Evolutionary conservation across 352 stramenopile species (phyloP).

Genomic region (Globisporangium yorkense): DNA sequence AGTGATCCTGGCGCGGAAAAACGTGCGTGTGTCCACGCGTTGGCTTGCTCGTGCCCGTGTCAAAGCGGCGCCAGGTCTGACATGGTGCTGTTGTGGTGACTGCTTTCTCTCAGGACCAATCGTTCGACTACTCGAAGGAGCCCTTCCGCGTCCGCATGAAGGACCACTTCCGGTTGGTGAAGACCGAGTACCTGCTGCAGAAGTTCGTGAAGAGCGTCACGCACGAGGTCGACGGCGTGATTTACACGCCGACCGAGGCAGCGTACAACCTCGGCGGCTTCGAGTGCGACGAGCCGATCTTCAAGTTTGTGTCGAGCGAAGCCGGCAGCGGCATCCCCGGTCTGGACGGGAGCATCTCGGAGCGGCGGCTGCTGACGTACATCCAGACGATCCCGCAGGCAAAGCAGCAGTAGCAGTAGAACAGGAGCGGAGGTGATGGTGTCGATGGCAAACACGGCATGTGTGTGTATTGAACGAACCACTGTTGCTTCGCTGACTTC

Average conservation of each 20-base stretch:
- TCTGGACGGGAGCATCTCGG: conserved; percentile 77
- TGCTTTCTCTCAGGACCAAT: conserved; percentile 40
- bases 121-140: conserved; percentile 73
- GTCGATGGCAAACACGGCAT: not conserved
- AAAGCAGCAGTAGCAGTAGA: not conserved
- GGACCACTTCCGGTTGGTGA: conserved; percentile 82
- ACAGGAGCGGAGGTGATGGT: not conserved
- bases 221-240: conserved; percentile 82
- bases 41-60: not conserved
- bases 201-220: conserved; percentile 86
- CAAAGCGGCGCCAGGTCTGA: not conserved
- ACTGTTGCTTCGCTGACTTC: too few species aligned
- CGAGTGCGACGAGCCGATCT: conserved; percentile 78
- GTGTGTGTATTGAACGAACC: too few species aligned
- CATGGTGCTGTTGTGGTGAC: not conserved
- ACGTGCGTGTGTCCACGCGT: conserved; percentile 31
- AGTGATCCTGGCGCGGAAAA: conserved; percentile 82
- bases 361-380: conserved; percentile 74
- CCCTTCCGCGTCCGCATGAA: conserved; percentile 88
- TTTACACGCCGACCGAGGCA: conserved; percentile 81
- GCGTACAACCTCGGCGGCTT: conserved; percentile 83
- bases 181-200: conserved; percentile 81
- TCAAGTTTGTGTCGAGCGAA: conserved; percentile 88
- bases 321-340: conserved; percentile 62
- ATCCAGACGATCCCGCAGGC: conserved; percentile 58